Base-by-base conservation (phyloP, 257 asterid genomes). In the Paulownia fortunei region DNA sequence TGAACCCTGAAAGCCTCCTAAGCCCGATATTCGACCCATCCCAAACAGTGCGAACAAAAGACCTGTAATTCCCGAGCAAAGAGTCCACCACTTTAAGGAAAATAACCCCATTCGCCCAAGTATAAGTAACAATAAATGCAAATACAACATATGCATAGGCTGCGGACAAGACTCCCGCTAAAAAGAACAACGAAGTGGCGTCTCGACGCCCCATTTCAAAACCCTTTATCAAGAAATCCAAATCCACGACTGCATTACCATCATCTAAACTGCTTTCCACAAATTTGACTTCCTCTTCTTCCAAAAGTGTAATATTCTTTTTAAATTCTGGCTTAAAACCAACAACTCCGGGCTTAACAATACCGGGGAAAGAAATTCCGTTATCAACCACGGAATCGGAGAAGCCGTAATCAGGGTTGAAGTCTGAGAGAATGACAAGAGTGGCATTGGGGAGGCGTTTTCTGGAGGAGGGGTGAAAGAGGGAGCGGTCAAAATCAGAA, bases 11-110 rank as follows among this genome's bases (percentile, higher is more conserved):
- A 21, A 89, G 82, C 83, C 92, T 86, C 78, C 81, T 86, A 37
- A 86, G 69, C 77, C 96, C 96, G 4, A 91, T 42, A 77, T 70
- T 79, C 11, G 94, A 85, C 62, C 96, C 94, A 10, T 89, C 89
- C 92, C 90, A 89, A 24, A 84, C 63, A 2, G 89, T 83, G 65
- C 94, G 78, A 19, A 83, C 77, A 55, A 83, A 41, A 0, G 83
- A 80, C 81, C 84, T 82, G 67, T 81, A 61, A 56, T 78, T 82
- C 51, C 89, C 92, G 32, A 89, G 67, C 74, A 89, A 64, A 80
- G 84, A 80, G 79, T 89, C 89, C 82, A 91, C 60, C 56, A 91
- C 91, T 65, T 72, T 80, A 39, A 87, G 68, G 67, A 87, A 91
- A 23, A 89, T 73, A 36, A 91, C 84, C 71, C 92, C 96, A 82